These are phyloP conservation scores for Raddia distichophylla DNA, from an alignment of 176 grass and related monocot species.

Conservation along the genomic window DNA sequence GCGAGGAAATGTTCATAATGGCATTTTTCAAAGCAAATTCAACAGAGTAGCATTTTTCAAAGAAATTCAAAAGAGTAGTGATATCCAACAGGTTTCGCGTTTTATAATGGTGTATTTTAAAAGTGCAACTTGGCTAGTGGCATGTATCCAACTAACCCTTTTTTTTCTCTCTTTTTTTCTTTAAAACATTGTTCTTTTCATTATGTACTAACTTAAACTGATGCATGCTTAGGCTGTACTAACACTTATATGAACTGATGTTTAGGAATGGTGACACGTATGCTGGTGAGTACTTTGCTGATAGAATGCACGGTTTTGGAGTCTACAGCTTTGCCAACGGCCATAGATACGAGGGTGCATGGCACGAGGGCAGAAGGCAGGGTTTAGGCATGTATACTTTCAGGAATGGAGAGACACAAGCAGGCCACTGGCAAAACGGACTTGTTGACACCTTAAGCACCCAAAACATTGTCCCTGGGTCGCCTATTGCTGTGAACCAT, in stretches of 20 bases:
- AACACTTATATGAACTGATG: slow-evolving; percentile 42
- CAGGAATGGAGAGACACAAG: slow-evolving; percentile 94
- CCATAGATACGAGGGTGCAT: slow-evolving; percentile 93
- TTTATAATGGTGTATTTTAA: no score
- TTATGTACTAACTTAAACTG: neutral
- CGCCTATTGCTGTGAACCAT: slow-evolving; percentile 82
- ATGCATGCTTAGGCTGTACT: slow-evolving; percentile 12
- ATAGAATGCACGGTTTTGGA: slow-evolving; percentile 98
- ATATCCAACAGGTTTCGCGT: no score
- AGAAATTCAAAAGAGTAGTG: no score
- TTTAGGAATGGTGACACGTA: slow-evolving; percentile 93
- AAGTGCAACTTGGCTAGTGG: no score
- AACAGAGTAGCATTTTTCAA: no score
- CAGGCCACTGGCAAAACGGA: slow-evolving; percentile 98
- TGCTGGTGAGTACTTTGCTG: slow-evolving; percentile 95
- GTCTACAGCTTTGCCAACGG: slow-evolving; percentile 98
- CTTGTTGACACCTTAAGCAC: slow-evolving; percentile 81
- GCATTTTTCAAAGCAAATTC: no score
- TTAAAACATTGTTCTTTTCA: slow-evolving; percentile 1
- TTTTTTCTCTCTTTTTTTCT: neutral
- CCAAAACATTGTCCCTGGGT: slow-evolving; percentile 68
- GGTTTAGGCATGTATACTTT: slow-evolving; percentile 99
- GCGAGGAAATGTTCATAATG: no score
- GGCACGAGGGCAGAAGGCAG: slow-evolving; percentile 95
- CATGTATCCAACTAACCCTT: no score